Percentiles rank a stretch among this genome's conserved stretches.
Conservation (phyloP, 1,139 yeast genomes). For the Sugiyamaella neomexicana region DNA sequence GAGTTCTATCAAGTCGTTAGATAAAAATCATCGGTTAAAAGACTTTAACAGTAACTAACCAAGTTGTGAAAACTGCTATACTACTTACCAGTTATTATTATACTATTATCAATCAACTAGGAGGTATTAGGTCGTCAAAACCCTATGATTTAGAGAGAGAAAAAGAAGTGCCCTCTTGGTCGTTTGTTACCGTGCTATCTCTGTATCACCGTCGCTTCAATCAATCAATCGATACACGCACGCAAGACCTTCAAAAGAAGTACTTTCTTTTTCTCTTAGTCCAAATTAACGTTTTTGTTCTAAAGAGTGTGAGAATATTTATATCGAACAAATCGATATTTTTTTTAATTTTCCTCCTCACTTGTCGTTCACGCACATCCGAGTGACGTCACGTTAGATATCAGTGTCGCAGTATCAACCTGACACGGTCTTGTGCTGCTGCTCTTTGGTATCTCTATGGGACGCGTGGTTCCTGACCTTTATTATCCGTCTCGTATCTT, state of each 20-base stretch:
- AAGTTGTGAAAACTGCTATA: too few relatives aligned
- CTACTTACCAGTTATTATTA: too few relatives aligned
- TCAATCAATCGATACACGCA: neutral
- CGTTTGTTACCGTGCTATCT: neutral
- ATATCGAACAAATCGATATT: too few relatives aligned
- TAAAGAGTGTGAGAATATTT: neutral
- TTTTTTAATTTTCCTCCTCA: neutral
- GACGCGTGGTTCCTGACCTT: too few relatives aligned
- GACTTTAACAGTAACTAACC: too few relatives aligned
- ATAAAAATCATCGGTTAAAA: too few relatives aligned
- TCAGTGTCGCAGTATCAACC: neutral
- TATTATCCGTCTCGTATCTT: too few relatives aligned
- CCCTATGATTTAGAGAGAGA: too few relatives aligned
- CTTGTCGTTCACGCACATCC: conserved; percentile 5
- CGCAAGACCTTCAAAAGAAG: neutral
- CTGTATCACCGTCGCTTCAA: neutral
- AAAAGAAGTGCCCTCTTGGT: neutral
- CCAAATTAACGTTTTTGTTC: neutral
- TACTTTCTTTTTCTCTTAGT: neutral
- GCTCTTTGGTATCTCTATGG: neutral
- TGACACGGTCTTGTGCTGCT: neutral
- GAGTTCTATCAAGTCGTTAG: too few relatives aligned
- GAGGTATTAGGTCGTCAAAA: too few relatives aligned
- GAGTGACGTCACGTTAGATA: conserved; percentile 10
- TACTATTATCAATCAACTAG: neutral